Evolutionary conservation across 192 early-diverging fungal genomes (phyloP), one percentile per base, ranked within the genome.

Genomic region (Linnemannia hyalina): DNA sequence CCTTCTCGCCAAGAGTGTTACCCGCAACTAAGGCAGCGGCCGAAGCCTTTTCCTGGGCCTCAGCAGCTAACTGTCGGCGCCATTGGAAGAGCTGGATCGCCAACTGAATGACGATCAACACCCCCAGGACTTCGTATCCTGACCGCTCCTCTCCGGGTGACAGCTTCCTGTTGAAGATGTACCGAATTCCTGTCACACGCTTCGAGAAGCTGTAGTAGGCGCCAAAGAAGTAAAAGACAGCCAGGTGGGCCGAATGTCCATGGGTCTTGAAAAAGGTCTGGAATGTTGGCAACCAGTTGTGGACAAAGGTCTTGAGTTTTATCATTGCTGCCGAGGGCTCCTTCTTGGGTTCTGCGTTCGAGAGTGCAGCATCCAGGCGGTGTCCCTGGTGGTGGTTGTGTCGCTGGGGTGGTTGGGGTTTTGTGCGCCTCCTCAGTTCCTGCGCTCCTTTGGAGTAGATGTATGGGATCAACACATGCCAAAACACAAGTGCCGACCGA

Each of bases 191-290:
- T 9, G 94, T 84, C 32, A 96, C 46, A 23, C 98, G 92, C 80
- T 97, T 97, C 0, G 98, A 93, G 42, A 97, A 75, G 49, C 91
- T 89, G 80, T 99, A 97, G 81, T 95, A 97, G 0, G 93, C 90
- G 22, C 97, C 97, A 74, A 91, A 87, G 81, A 98, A 95, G 85
- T 99, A 99, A 89, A 99, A 99, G 26, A 97, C 78, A 6, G 94
- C 96, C 77, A 98, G 80, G 79, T 99, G 98, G 29, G 94, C 75
- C 54, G 95, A 82, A 63, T 89, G 85, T 36, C 90, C 82, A 82
- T 93, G 82, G 41, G 88, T 89, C 26, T 81, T 83, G 46, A 91
- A 88, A 63, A 93, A 88, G 22, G 71, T 87, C 76, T 92, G 90
- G 18, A 91, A 57, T 5, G 83, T 87, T 32, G 83, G 89, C 57